Conservation (phyloP, 2,329 filamentous ascomycete genomes). For the Aureobasidium sp. region DNA sequence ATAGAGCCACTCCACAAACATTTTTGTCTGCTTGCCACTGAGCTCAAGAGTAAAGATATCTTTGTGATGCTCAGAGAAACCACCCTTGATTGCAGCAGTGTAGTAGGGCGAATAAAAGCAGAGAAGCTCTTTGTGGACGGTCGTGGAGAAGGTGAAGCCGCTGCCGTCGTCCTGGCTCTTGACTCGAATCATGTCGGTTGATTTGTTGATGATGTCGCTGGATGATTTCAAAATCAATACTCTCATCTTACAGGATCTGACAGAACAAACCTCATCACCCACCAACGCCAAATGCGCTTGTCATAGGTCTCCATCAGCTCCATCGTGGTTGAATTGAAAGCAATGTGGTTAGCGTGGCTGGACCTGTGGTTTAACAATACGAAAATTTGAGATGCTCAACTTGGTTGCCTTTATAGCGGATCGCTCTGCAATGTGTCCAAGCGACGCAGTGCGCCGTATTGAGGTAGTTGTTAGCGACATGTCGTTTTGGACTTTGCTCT, state of each 20-base stretch:
- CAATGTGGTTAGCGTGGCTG: background rate
- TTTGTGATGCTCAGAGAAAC: background rate
- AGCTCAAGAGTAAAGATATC: background rate
- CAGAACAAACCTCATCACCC: background rate
- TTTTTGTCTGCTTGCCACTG: background rate
- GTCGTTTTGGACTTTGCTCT: background rate
- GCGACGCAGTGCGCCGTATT: background rate
- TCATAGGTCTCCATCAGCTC: background rate
- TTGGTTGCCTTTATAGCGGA: background rate
- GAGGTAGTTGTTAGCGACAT: background rate
- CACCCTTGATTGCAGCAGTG: background rate
- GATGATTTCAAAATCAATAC: background rate
- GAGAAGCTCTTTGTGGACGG: background rate
- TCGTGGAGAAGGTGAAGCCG: background rate
- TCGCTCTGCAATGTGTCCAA: background rate
- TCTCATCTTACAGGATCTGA: background rate
- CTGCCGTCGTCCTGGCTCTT: background rate
- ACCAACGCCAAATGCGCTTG: background rate
- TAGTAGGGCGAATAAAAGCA: constrained; percentile 5
- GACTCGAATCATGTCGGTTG: background rate
- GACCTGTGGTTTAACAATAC: background rate
- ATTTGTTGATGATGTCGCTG: background rate
- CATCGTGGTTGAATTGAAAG: background rate
- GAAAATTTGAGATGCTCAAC: background rate
- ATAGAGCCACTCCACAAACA: background rate